Evolutionary conservation across 768 basidiomycete genomes (phyloP).

Genomic region (Hemileccinum impolitum): DNA sequence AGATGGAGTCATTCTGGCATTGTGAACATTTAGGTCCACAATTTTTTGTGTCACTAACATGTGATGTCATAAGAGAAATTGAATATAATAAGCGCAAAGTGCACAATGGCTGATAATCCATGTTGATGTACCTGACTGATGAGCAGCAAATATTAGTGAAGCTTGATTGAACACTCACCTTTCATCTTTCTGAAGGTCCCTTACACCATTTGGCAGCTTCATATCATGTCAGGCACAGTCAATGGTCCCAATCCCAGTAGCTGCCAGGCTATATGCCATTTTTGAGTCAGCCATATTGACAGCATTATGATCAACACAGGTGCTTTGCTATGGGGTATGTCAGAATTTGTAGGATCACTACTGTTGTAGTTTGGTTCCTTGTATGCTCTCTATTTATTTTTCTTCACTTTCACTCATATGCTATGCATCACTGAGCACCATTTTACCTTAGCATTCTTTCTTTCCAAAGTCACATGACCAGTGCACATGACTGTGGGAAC

Average conservation of each 20-base stretch:
- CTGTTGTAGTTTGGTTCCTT: too few relatives aligned
- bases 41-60: background rate
- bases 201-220: background rate
- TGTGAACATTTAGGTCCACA: background rate
- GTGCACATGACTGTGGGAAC: too few relatives aligned
- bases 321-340: background rate
- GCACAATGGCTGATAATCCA: background rate
- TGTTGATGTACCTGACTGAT: background rate
- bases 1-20: background rate
- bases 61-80: background rate
- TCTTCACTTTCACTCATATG: too few relatives aligned
- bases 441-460: too few relatives aligned
- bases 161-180: background rate
- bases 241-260: background rate
- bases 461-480: too few relatives aligned
- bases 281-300: constrained; percentile 4
- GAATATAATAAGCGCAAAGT: background rate
- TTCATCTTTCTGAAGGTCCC: constrained; percentile 3
- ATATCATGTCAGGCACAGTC: constrained; percentile 1
- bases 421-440: too few relatives aligned
- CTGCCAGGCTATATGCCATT: background rate
- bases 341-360: too few relatives aligned
- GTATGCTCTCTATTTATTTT: too few relatives aligned
- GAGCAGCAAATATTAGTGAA: background rate
- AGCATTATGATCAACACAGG: background rate